Base-by-base conservation (phyloP, 192 early-diverging fungal species). In the Martensiomyces pterosporus region DNA sequence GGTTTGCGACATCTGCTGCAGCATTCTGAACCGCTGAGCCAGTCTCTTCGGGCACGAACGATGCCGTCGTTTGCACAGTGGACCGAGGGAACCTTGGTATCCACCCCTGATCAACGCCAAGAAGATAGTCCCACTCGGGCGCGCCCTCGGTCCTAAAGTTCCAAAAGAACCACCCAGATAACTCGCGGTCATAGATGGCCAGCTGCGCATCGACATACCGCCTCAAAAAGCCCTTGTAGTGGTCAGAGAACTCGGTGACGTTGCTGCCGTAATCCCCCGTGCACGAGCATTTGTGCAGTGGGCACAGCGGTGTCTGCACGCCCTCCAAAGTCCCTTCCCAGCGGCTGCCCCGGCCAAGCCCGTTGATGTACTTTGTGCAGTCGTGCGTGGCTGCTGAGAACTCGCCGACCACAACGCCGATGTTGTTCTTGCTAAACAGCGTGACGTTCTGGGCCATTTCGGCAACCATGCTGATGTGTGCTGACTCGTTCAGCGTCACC, bases 281-380 rank as follows among this genome's bases (percentile, higher is more conserved):
- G 55, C 83, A 88, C 13, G 77, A 69, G 54, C 81, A 80, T 6
- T 55, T 70, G n/a, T 42, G 25, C 24, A 61, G 57, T 9, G 76
- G 68, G 24, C 71, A 77, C 9, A 69, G 43, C 0, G 76, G 61
- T 6, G 43, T 38, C 13, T 64, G 60, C 3, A 58, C 47, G 6
- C 56, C 46, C 16, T 47, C 49, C 18, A 79, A 64, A 0, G 78
- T 78, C 3, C 86, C 86, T 15, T 89, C 82, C 69, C 80, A 86
- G 12, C 83, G 76, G 24, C 74, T 69, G 4, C 78, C 78, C 3
- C 45, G 33, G n/a, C 76, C 76, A 16, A 83, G 55, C 9, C 86
- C 86, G 53, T 86, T 88, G 42, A 88, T 66, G 49, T 79, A 85
- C 23, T 80, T 84, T 34, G 82, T 81, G 65, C 86, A 88, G 65